Evolutionary conservation across 306 rosid genomes (phyloP).

Genomic region (Cicer judaicum): DNA sequence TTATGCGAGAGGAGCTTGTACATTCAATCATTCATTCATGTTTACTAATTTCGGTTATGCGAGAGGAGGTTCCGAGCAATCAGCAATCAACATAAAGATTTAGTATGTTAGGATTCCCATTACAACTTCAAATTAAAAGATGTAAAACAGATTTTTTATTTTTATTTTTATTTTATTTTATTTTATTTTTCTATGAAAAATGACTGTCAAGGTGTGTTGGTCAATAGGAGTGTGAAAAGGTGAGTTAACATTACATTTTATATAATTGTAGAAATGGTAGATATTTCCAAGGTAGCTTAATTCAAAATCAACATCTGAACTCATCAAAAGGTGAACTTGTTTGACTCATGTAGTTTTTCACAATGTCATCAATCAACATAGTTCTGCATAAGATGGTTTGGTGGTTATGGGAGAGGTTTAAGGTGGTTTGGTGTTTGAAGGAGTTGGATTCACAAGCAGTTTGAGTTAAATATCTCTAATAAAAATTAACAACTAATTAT

Average conservation of each 20-base stretch:
- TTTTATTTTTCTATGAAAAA: too few species aligned
- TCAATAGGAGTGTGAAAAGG: too few species aligned
- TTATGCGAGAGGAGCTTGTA: background rate
- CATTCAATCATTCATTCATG: slow-evolving; percentile 26
- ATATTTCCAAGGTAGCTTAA: background rate
- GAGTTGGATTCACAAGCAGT: too few species aligned
- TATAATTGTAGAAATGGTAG: background rate
- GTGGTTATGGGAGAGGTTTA: too few species aligned
- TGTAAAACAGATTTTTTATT: background rate
- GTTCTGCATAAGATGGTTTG: background rate
- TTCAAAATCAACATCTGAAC: background rate
- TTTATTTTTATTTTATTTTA: too few species aligned
- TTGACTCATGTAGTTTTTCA: background rate
- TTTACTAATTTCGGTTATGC: background rate
- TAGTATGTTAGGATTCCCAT: background rate
- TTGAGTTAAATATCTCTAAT: too few species aligned
- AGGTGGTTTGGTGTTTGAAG: too few species aligned
- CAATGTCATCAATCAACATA: background rate
- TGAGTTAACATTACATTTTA: background rate
- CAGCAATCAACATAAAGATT: background rate
- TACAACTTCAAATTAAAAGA: background rate
- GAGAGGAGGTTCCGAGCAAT: background rate
- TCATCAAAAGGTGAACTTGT: background rate
- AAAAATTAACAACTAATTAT: too few species aligned
- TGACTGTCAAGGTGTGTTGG: too few species aligned